Evolutionary conservation across 2,329 filamentous ascomycete species (phyloP).

Genomic region (Chaetothyriales sp.): DNA sequence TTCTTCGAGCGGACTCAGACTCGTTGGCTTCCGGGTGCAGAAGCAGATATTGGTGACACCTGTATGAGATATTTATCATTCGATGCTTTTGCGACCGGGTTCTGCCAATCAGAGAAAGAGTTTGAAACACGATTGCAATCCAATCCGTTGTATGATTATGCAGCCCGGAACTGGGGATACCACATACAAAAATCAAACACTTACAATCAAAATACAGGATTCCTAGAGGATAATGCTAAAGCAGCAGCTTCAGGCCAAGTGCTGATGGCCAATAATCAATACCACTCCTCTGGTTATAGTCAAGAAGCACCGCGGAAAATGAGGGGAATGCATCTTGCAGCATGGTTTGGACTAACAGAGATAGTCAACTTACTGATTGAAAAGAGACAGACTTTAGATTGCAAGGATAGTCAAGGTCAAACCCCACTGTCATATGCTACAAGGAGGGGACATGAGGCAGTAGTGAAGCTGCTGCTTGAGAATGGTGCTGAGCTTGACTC

Average conservation of each 20-base stretch:
- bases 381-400: background rate
- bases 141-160: constrained; percentile 20
- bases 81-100: constrained; percentile 14
- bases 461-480: constrained; percentile 14
- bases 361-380: constrained; percentile 2
- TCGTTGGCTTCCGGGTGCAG: constrained; percentile 23
- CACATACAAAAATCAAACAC: constrained; percentile 10
- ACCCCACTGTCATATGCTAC: constrained; percentile 7
- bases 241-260: constrained; percentile 1
- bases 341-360: constrained; percentile 17
- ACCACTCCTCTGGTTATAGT: background rate
- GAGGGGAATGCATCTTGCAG: constrained; percentile 17
- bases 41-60: constrained; percentile 18
- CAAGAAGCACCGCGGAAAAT: constrained; percentile 7
- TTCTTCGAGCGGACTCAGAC: constrained; percentile 25
- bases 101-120: constrained; percentile 6
- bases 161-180: constrained; percentile 18
- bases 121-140: constrained; percentile 12
- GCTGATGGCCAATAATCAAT: background rate
- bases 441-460: constrained; percentile 20
- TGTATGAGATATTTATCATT: constrained; percentile 28
- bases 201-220: background rate
- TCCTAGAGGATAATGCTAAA: background rate
- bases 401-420: constrained; percentile 1
- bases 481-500: no score